Base-by-base conservation (phyloP, 78 protist species). In the Polysphondylium violaceum region DNA sequence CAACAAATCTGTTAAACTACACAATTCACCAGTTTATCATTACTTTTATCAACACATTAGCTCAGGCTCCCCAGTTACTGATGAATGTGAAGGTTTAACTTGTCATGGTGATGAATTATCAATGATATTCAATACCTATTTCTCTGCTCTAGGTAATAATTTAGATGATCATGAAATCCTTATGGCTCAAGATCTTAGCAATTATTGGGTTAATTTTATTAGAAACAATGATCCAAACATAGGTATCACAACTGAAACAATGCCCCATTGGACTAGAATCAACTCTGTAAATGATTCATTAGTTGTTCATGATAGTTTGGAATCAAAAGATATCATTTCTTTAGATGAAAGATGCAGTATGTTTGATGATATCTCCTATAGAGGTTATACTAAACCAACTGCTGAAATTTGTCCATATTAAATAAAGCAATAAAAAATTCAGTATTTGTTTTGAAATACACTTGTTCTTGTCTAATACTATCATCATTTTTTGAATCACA, bases 21-120 rank as follows among this genome's bases (percentile, higher is more conserved):
- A 14, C 53, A 14, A 21, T n/a, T 58, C 29, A 6, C 68, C 65
- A 47, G 35, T 67, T 1, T 87, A 50, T 23, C 85, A 67, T 25
- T 87, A 87, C 25, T 59, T 27, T n/a, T 87, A 38, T 60, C 27
- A 51, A 41, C 86, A 87, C 40, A 21, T 67, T 4, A 1, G 19
- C 31, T 27, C 86, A 43, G 59, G 61, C 12, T 75, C 64, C 35
- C 31, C 72, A n/a, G 59, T 44, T 6, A 59, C 14, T 3, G 2
- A 17, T 17, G 38, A 17, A 25, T 88, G 94, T 40, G 59, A 14
- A 12, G 56, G 38, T 59, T 3, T 21, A 5, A 78, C 27, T 7
- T 88, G 94, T 60, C 94, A 76, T 41, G 87, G 85, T 17, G n/a
- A 40, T 12, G 94, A 88, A 21, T 27, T 88, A 27, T 50, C 73